Evolutionary conservation across 2,329 filamentous ascomycete genomes (phyloP), one percentile per base, ranked within the genome.

Genomic region (Paracoccidioides lutzii): DNA sequence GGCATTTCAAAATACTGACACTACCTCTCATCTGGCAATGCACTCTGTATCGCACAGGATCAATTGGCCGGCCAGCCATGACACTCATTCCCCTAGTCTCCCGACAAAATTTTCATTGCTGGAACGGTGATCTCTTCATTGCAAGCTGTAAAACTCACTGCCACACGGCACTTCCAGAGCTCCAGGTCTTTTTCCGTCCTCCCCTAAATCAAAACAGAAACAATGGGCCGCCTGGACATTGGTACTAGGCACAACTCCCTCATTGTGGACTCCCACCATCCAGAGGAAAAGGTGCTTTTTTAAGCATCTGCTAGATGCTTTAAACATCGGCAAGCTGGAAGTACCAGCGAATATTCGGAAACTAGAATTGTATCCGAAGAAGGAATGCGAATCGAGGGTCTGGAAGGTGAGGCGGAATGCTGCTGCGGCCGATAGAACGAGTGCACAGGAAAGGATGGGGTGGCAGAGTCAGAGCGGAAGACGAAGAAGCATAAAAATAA

Each of bases 161-260:
- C 1, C 76, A 76, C 3, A 75, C 74, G 0, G 72, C 71, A 0
- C 37, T 66, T 3, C 60, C 68, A 0, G 76, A 80, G 59, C 69
- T 80, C 4, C 69, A 72, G 57, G 65, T 70, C 2, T 70, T 76
- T 50, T 76, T 78, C 59, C 52, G 59, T 10, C 60, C 59, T 43
- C 51, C 60, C 48, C 8, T 22, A 9, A 32, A 8, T 8, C 8
- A 28, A 30, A 22, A 8, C n/a, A 44, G 7, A 44, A 44, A 1
- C 14, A 22, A 44, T 3, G 22, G 15, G n/a, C 75, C 75, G 45
- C 75, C 80, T 0, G 80, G 73, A 0, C 79, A 83, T 59, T 85
- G 78, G 77, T 84, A 81, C 57, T 76, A 81, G 59, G 80, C 81
- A 0, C 81, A 85, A 59, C 73, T 84, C 9, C 67, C 81, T 3